Evolutionary conservation across 108 stramenopile genomes (phyloP).

Genomic region (Epipyxis sp.): DNA sequence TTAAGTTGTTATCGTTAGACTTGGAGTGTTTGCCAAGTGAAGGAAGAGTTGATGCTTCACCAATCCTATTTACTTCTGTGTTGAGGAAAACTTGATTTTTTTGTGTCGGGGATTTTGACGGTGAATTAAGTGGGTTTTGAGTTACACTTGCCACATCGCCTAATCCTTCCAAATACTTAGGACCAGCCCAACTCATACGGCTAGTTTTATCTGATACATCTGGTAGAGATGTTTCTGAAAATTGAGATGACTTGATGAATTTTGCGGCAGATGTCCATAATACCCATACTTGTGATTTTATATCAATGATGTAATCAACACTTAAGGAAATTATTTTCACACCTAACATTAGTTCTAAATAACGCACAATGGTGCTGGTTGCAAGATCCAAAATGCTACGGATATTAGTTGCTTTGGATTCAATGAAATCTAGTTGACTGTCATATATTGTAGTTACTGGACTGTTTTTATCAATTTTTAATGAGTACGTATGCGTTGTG

Average conservation of each 20-base stretch:
- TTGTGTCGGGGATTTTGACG: too few relatives aligned
- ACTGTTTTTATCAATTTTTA: neutral
- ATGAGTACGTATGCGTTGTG: constrained; percentile 11
- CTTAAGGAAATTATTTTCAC: neutral
- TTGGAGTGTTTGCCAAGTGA: neutral
- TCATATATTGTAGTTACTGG: neutral
- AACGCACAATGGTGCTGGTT: constrained; percentile 7
- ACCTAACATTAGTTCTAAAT: constrained; percentile 12
- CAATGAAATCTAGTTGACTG: neutral
- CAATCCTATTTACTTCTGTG: neutral
- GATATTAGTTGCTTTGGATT: neutral
- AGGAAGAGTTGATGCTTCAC: neutral
- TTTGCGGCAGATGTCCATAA: neutral
- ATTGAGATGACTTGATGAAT: neutral
- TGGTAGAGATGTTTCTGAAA: neutral
- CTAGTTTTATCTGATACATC: neutral
- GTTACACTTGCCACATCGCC: too few relatives aligned
- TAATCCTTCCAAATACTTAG: too few relatives aligned
- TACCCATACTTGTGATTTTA: constrained; percentile 23
- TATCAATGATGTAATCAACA: constrained; percentile 23
- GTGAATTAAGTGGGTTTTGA: neutral
- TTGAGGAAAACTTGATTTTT: too few relatives aligned
- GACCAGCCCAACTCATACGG: too few relatives aligned
- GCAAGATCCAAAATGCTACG: constrained; percentile 11
- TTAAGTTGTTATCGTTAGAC: neutral